Percentiles rank a stretch among this genome's conserved stretches.
Evolutionary conservation across 257 asterid species (phyloP).

Genomic region (Penstemon newberryi): DNA sequence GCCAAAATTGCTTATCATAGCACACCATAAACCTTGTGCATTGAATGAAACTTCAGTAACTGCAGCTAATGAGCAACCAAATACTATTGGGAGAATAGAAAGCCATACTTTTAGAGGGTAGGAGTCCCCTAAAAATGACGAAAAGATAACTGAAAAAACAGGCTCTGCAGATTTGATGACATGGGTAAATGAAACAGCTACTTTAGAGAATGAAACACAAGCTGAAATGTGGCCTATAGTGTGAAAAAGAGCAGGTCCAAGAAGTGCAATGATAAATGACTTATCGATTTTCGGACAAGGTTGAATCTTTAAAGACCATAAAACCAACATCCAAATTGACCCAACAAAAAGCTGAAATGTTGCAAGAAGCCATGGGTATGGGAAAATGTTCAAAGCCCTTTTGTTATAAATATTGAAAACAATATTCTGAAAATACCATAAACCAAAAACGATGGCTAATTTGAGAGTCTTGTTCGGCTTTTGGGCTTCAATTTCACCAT

Average conservation of each 20-base stretch:
- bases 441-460: constrained; percentile 76
- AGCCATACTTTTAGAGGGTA: constrained; percentile 88
- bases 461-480: constrained; percentile 54
- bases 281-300: constrained; percentile 79
- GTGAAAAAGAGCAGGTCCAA: constrained; percentile 93
- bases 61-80: constrained; percentile 98
- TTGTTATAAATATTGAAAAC: constrained; percentile 84
- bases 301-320: constrained; percentile 75
- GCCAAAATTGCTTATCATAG: constrained; percentile 90
- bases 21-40: constrained; percentile 76
- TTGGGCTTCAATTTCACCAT: constrained; percentile 51
- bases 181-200: constrained; percentile 95
- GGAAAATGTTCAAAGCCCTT: constrained; percentile 74
- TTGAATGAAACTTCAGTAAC: constrained; percentile 92
- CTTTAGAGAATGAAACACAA: constrained; percentile 95
- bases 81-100: constrained; percentile 82
- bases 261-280: constrained; percentile 75
- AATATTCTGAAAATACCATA: constrained; percentile 90
- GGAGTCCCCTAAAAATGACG: constrained; percentile 74
- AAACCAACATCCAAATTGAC: constrained; percentile 77
- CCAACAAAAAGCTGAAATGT: constrained; percentile 84
- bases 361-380: constrained; percentile 95
- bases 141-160: constrained; percentile 80
- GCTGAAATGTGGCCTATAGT: constrained; percentile 95
- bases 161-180: constrained; percentile 98